Evolutionary conservation across 2,329 filamentous ascomycete genomes (phyloP).

Genomic region (Fusarium sulawesiense): DNA sequence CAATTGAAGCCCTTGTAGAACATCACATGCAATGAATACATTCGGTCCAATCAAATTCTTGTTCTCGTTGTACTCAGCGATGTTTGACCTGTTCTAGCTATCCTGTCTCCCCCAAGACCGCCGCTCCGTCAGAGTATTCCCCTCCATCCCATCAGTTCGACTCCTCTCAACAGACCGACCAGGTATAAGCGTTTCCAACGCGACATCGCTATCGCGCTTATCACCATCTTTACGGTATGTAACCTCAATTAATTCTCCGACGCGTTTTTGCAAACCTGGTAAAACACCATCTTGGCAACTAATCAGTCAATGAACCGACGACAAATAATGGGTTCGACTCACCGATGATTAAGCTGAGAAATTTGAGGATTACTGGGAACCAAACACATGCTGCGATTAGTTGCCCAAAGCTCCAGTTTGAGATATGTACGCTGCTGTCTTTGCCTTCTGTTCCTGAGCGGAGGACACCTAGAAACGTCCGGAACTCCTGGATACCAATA

Average conservation of each 20-base stretch:
- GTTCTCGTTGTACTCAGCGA: too few species aligned
- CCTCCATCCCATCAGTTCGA: neutral
- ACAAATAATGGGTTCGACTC: neutral
- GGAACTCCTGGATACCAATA: neutral
- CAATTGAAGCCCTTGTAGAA: neutral
- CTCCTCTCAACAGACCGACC: rapidly evolving
- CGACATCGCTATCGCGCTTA: rapidly evolving
- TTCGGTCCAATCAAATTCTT: too few species aligned
- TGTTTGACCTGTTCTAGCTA: neutral
- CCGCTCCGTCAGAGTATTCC: neutral
- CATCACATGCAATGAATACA: neutral
- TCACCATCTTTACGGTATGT: neutral
- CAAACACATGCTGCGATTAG: constrained; percentile 5
- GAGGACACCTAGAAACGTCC: neutral
- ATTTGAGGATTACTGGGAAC: neutral
- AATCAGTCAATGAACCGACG: neutral
- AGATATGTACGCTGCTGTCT: neutral
- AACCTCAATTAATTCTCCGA: neutral
- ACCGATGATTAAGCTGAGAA: neutral
- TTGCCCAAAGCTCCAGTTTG: constrained; percentile 10
- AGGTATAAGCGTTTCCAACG: neutral
- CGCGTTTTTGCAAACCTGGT: neutral
- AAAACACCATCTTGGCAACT: neutral
- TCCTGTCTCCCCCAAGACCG: neutral
- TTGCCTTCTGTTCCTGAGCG: rapidly evolving